These are phyloP conservation scores for Sphaceloma murrayae DNA, from an alignment of 2,329 filamentous ascomycete genomes.

Conservation along the genomic window DNA sequence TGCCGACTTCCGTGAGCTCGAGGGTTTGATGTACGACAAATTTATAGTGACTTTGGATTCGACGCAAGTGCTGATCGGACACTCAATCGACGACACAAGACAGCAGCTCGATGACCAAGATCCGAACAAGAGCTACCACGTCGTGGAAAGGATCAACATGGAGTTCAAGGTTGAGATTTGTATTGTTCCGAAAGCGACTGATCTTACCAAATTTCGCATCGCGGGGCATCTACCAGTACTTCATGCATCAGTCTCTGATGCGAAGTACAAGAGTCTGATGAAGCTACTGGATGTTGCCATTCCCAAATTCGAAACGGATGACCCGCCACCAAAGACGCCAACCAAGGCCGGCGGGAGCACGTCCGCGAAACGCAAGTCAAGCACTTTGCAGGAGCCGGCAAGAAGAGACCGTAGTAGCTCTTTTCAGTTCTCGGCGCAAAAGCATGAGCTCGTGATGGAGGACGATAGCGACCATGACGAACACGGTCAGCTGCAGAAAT, in stretches of 20 bases:
- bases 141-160: conserved; percentile 95
- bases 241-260: conserved; percentile 84
- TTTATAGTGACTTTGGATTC: conserved; percentile 89
- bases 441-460: conserved; percentile 70
- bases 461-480: conserved; percentile 57
- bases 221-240: conserved; percentile 87
- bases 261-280: conserved; percentile 96
- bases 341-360: neutral
- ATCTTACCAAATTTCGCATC: conserved; percentile 82
- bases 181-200: conserved; percentile 91
- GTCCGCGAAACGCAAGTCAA: conserved; percentile 21
- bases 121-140: conserved; percentile 60
- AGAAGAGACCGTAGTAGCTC: conserved; percentile 53
- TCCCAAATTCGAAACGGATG: conserved; percentile 59
- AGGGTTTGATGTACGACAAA: conserved; percentile 94
- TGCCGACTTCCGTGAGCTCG: conserved; percentile 76
- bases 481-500: conserved; percentile 46
- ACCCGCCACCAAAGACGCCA: conserved; percentile 17
- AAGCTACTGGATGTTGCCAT: conserved; percentile 90
- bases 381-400: conserved; percentile 30
- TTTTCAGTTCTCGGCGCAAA: conserved; percentile 61
- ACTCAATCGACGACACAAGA: conserved; percentile 83
- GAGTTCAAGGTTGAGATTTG: conserved; percentile 94
- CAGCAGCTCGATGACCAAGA: conserved; percentile 63
- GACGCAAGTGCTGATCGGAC: conserved; percentile 90